These are phyloP conservation scores for Alnus rubra DNA, from an alignment of 306 rosid species.

Conservation along the genomic window DNA sequence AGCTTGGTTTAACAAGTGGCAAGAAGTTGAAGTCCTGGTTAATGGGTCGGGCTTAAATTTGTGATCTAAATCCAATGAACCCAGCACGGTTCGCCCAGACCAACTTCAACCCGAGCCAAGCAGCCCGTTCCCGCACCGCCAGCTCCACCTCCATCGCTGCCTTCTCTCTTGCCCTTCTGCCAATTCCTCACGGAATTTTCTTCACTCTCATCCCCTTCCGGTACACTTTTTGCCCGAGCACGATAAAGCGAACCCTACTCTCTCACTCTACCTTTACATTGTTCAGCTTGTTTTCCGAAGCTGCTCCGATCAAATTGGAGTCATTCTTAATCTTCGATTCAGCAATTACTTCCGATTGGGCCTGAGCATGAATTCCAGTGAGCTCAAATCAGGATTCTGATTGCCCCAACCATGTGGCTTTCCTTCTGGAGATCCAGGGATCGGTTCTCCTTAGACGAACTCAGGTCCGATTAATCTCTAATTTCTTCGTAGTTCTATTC, in stretches of 20 bases:
- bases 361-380: constrained; percentile 31
- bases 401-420: constrained; percentile 72
- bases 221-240: background rate
- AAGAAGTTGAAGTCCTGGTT: too few species aligned
- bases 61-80: background rate
- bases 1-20: too few species aligned
- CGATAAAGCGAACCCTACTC: constrained; percentile 22
- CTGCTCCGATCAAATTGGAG: constrained; percentile 34
- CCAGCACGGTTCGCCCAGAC: background rate
- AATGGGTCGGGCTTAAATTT: background rate
- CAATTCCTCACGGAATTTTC: background rate
- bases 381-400: constrained; percentile 41
- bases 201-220: background rate
- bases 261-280: background rate
- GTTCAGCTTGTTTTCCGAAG: constrained; percentile 26
- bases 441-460: constrained; percentile 83
- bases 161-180: background rate
- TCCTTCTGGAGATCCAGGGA: constrained; percentile 88
- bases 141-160: background rate
- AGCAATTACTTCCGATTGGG: constrained; percentile 14
- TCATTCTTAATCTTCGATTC: constrained; percentile 8
- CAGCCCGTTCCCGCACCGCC: background rate
- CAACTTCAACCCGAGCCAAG: background rate
- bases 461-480: constrained; percentile 52
- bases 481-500: background rate